Evolutionary conservation across 805 yeast genomes (phyloP), one percentile per base, ranked within the genome.

Genomic region (Yarrowia hollandica): DNA sequence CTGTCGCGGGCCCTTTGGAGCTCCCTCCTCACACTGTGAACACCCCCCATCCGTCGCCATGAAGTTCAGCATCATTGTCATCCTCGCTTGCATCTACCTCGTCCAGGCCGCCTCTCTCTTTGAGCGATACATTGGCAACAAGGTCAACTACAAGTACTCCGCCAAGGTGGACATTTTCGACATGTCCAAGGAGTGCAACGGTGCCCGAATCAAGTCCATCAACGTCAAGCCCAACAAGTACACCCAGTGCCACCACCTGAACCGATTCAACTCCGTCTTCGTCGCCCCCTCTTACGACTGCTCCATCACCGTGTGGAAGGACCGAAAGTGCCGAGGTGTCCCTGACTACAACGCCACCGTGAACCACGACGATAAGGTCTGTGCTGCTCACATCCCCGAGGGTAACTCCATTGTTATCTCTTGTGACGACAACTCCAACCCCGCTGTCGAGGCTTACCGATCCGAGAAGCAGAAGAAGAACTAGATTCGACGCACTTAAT

Each of bases 131-230:
- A 18, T 50, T 16, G 57, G 57, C 41, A 50, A 50, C 57, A 50
- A 50, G 57, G 57, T 50, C 57, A 50, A 50, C 57, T 50, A 50
- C 57, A 50, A 50, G 57, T 50, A 50, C 57, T 50, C 57, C 34
- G 57, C 57, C 57, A 50, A 50, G 57, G 57, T 50, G 33, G 57
- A 50, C 18, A 33, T 50, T 23, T 50, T 50, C 41, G 41, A 34
- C 42, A 50, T 34, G 42, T 50, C 57, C 33, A 16, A 12, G 18
- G 42, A 35, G 42, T 50, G 57, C 57, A 55, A 55, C 56, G 59
- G 59, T 3, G 59, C 59, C 19, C 35, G 57, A 31, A 55, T 39
- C 59, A 39, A 55, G 57, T 38, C 59, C 56, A 55, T 41, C 57
- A 55, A 55, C 59, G 37, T 55, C 34, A 50, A 34, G 41, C 57